These are phyloP conservation scores for Botrytis tulipae DNA, from an alignment of 2,329 filamentous ascomycete genomes.

Conservation along the genomic window DNA sequence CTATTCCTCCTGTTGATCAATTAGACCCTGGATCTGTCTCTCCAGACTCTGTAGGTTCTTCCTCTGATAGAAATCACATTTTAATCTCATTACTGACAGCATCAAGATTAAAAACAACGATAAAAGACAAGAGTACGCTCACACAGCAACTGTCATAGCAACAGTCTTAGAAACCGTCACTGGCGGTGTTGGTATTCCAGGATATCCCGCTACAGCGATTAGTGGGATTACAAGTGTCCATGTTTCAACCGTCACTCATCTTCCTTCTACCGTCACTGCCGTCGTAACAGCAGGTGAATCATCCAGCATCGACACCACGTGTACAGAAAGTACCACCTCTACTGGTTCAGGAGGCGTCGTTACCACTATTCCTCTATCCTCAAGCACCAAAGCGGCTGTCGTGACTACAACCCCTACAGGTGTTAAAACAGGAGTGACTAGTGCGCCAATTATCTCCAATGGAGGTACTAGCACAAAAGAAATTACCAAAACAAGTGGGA, in stretches of 20 bases:
- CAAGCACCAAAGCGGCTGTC: neutral
- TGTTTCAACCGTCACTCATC: neutral
- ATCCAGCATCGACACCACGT: neutral
- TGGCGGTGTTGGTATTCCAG: neutral
- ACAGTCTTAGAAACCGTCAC: slow-evolving; percentile 10
- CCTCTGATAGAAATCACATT: neutral
- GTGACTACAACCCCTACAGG: neutral
- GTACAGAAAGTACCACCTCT: neutral
- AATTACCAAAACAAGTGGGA: neutral
- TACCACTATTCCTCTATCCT: neutral
- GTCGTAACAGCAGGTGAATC: neutral
- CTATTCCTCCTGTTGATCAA: neutral
- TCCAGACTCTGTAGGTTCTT: neutral
- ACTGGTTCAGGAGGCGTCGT: neutral
- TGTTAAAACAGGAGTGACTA: neutral
- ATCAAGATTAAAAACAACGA: neutral
- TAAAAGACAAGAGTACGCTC: neutral
- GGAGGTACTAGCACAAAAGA: neutral
- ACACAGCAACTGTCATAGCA: neutral
- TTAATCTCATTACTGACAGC: neutral
- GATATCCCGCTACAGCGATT: neutral
- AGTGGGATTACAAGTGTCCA: neutral
- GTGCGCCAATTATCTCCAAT: neutral
- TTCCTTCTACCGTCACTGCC: neutral
- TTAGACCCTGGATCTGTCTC: neutral